These are phyloP conservation scores for Termitomyces sp. DNA, from an alignment of 768 basidiomycete species.

Conservation along the genomic window DNA sequence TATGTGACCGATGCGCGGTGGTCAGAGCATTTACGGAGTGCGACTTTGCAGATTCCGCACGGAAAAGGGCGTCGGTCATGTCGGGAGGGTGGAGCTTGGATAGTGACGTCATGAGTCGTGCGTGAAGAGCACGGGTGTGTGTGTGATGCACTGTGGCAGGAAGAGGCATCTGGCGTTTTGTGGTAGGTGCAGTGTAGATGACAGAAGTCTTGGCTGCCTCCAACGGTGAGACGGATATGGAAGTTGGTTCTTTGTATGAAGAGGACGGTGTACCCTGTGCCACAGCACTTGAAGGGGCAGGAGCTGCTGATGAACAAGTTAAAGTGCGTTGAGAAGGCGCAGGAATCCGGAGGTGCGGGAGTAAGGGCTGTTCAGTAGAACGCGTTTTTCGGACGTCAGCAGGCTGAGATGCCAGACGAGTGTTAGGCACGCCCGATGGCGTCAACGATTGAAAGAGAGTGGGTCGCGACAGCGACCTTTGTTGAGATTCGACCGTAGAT, in stretches of 20 bases:
- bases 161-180: background rate
- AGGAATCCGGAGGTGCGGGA: no score
- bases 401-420: background rate
- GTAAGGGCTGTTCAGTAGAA: background rate
- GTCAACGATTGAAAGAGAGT: constrained; percentile 20
- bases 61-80: constrained; percentile 15
- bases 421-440: background rate
- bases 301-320: background rate
- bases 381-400: background rate
- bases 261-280: background rate
- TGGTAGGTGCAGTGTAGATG: background rate
- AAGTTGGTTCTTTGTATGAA: background rate
- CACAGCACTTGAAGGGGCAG: background rate
- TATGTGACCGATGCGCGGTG: constrained; percentile 24
- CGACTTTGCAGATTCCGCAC: constrained; percentile 23
- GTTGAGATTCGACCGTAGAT: constrained; percentile 10
- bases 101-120: constrained; percentile 19
- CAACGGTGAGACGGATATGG: background rate
- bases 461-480: constrained; percentile 13
- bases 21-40: constrained; percentile 22
- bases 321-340: background rate
- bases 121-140: constrained; percentile 20
- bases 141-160: background rate
- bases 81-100: constrained; percentile 20
- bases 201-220: background rate